A percentile compares a stretch with the other conserved stretches of the same genome.
phyloP scores from a whole-genome alignment of 768 basidiomycete species.

The Gymnopilus junonius region DNA sequence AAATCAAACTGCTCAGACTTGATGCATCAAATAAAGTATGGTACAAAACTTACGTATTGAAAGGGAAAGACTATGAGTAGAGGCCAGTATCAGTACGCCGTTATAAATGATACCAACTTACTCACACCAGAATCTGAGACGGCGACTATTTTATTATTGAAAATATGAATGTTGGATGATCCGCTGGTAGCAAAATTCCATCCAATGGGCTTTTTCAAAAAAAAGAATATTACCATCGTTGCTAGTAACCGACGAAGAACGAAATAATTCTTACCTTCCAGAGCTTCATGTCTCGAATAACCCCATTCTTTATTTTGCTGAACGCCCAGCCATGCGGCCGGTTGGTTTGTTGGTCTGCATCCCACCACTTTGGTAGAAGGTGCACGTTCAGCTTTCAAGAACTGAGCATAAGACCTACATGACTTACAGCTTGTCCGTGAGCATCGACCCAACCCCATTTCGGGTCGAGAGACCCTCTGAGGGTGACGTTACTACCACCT shows the following conservation, averaged over 20 bases:
- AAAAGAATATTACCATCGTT: too few relatives aligned
- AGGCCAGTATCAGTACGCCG: neutral
- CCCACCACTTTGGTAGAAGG: constrained; percentile 74
- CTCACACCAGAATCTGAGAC: constrained; percentile 47
- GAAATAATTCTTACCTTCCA: constrained; percentile 45
- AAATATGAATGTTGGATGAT: constrained; percentile 52
- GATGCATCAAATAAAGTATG: neutral
- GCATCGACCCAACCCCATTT: constrained; percentile 70
- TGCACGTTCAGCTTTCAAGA: too few relatives aligned
- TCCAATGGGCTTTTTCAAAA: constrained; percentile 48
- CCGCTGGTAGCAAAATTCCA: constrained; percentile 63
- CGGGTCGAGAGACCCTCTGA: constrained; percentile 57
- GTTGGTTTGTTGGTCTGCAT: constrained; percentile 52
- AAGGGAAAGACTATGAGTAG: constrained; percentile 52
- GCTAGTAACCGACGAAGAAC: neutral
- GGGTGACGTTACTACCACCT: constrained; percentile 61
- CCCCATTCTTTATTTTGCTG: constrained; percentile 54
- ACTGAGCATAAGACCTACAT: neutral
- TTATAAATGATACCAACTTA: neutral
- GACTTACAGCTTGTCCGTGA: constrained; percentile 55
- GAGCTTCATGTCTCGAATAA: constrained; percentile 61
- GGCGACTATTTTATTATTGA: constrained; percentile 59
- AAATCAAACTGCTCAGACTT: constrained; percentile 7
- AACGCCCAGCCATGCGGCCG: constrained; percentile 61
- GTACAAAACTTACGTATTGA: constrained; percentile 54